Conservation (phyloP, 352 stramenopile genomes). For the Phytopythium vexans region DNA sequence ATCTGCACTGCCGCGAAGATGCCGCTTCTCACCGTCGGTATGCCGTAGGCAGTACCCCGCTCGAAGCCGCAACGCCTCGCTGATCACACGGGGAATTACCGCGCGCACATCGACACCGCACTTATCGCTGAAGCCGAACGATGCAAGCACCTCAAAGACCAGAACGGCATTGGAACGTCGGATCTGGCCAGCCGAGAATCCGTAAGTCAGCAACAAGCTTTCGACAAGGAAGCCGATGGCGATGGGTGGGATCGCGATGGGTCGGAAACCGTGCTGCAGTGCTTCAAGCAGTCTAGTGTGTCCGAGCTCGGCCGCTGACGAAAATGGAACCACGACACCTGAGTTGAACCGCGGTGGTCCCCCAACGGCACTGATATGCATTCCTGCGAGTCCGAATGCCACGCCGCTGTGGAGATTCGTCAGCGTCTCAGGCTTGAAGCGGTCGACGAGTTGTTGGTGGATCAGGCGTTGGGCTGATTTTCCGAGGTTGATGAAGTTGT, state of each 20-base stretch:
- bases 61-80: conserved; percentile 13
- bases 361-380: neutral
- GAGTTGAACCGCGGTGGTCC: conserved; percentile 3
- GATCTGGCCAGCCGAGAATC: conserved; percentile 16
- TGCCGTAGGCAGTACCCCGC: neutral
- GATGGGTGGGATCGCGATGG: conserved; percentile 20
- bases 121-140: conserved; percentile 3
- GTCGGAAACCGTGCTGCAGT: conserved; percentile 25
- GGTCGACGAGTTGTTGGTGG: conserved; percentile 13
- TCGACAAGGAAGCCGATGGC: conserved; percentile 24
- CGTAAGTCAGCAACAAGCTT: conserved; percentile 21
- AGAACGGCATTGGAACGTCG: conserved; percentile 9
- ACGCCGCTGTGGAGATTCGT: no score
- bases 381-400: no score
- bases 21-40: no score
- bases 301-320: conserved; percentile 5
- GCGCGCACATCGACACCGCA: conserved; percentile 15
- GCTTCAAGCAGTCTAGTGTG: conserved; percentile 19
- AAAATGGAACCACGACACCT: conserved; percentile 28
- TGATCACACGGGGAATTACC: conserved; percentile 21
- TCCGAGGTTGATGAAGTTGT: conserved; percentile 14
- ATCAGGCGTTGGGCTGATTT: conserved; percentile 5
- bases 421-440: conserved; percentile 8
- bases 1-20: no score
- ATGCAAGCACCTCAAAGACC: conserved; percentile 22